phyloP scores from a whole-genome alignment of 2,329 filamentous ascomycete species.

The Aspergillus ustus region DNA sequence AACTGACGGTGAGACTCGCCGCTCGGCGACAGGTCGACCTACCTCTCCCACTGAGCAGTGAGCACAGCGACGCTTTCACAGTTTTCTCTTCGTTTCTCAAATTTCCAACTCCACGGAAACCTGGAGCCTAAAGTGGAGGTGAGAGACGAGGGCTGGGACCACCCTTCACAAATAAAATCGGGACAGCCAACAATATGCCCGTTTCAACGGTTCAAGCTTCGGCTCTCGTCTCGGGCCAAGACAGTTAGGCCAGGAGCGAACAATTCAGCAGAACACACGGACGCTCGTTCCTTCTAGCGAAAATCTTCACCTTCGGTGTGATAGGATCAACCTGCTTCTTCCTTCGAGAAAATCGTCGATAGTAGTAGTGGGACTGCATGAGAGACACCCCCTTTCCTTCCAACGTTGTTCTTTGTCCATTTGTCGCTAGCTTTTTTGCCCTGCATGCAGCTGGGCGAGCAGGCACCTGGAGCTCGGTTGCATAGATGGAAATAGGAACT shows the following conservation, averaged over 20 bases:
- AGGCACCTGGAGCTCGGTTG: neutral
- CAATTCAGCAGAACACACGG: slow-evolving; percentile 9
- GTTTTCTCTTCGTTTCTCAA: neutral
- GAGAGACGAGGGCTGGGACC: neutral
- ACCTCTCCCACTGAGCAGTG: neutral
- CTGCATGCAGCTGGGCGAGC: slow-evolving; percentile 10
- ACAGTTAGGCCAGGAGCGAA: neutral
- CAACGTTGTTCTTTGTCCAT: neutral
- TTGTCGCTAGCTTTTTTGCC: neutral
- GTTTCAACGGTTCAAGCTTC: slow-evolving; percentile 11
- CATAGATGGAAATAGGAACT: neutral
- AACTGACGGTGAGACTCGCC: slow-evolving; percentile 15
- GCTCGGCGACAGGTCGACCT: neutral
- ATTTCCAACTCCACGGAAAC: neutral
- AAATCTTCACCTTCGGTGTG: neutral
- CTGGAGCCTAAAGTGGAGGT: slow-evolving; percentile 12
- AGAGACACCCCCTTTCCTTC: neutral
- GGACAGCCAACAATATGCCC: slow-evolving; percentile 5
- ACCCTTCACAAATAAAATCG: slow-evolving; percentile 5
- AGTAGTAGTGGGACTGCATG: neutral
- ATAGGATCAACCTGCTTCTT: slow-evolving; percentile 3
- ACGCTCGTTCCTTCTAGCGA: neutral
- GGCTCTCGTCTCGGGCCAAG: slow-evolving; percentile 10
- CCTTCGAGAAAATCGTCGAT: neutral
- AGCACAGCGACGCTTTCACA: neutral